phyloP scores from a whole-genome alignment of 805 yeast genomes.

The Candida xiaguanensis region DNA sequence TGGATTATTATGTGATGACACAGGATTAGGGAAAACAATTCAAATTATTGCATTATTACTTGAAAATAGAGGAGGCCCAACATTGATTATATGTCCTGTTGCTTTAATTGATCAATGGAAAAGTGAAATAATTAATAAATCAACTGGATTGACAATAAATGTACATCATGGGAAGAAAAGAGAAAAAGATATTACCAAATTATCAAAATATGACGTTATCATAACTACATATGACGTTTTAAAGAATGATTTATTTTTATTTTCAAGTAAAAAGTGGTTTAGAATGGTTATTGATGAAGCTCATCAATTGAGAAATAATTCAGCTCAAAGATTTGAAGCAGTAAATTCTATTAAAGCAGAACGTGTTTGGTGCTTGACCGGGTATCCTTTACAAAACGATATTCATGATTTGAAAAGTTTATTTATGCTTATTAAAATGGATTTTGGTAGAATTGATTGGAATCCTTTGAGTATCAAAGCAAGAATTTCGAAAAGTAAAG shows the following conservation, averaged over 20 bases:
- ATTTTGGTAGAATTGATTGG: background rate
- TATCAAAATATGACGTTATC: slow-evolving; percentile 71
- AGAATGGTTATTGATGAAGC: slow-evolving; percentile 95
- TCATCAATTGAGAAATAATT: slow-evolving; percentile 87
- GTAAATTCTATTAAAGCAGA: slow-evolving; percentile 76
- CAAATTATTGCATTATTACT: slow-evolving; percentile 90
- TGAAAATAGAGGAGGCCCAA: slow-evolving; percentile 58
- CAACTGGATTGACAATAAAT: slow-evolving; percentile 24
- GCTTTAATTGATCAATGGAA: slow-evolving; percentile 96
- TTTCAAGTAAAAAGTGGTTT: slow-evolving; percentile 68
- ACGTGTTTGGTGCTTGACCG: slow-evolving; percentile 82
- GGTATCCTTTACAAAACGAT: slow-evolving; percentile 95
- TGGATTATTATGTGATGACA: slow-evolving; percentile 56
- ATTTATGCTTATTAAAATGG: slow-evolving; percentile 76
- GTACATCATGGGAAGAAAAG: slow-evolving; percentile 77
- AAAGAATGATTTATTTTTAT: slow-evolving; percentile 82
- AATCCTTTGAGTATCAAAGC: slow-evolving; percentile 59
- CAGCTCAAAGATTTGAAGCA: slow-evolving; percentile 78
- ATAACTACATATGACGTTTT: slow-evolving; percentile 86
- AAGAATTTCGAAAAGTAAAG: slow-evolving; percentile 40
- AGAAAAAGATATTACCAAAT: slow-evolving; percentile 68
- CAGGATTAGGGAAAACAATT: slow-evolving; percentile 96
- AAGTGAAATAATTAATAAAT: slow-evolving; percentile 82
- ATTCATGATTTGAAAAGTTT: slow-evolving; percentile 83
- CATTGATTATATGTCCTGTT: slow-evolving; percentile 89